A percentile compares a stretch with the other conserved stretches of the same genome.
Evolutionary conservation across 352 stramenopile species (phyloP).

Genomic region (Hyaloperonospora brassicae): DNA sequence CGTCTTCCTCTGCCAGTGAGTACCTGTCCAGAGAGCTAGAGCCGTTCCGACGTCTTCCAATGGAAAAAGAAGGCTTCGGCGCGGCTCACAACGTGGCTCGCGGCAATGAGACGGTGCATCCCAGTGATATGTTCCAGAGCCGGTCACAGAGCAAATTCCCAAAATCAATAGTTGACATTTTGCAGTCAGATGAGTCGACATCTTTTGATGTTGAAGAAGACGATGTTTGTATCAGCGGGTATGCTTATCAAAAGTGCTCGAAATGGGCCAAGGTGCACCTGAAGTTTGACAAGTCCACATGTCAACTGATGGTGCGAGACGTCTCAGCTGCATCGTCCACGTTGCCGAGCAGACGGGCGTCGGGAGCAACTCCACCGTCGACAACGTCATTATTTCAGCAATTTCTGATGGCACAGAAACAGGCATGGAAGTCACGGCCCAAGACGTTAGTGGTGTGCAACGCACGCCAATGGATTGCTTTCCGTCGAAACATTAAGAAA

Average conservation of each 20-base stretch:
- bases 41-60: conserved; percentile 52
- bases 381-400: conserved; percentile 44
- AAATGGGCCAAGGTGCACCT: conserved; percentile 71
- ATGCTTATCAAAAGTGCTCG: conserved; percentile 62
- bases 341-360: conserved; percentile 4
- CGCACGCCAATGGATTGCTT: conserved; percentile 68
- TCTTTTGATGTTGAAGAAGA: conserved; percentile 53
- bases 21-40: conserved; percentile 58
- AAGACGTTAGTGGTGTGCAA: conserved; percentile 70
- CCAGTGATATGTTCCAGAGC: conserved; percentile 65
- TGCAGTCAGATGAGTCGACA: conserved; percentile 48
- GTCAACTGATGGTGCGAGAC: conserved; percentile 42
- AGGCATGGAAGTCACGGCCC: conserved; percentile 45
- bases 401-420: conserved; percentile 49
- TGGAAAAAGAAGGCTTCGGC: conserved; percentile 67
- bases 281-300: conserved; percentile 63
- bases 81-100: conserved; percentile 51
- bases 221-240: conserved; percentile 42
- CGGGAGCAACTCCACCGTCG: conserved; percentile 20
- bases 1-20: conserved; percentile 54
- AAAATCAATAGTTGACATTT: conserved; percentile 63
- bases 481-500: conserved; percentile 62
- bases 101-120: conserved; percentile 48
- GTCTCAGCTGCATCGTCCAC: conserved; percentile 7
- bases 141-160: conserved; percentile 64